Base-by-base conservation (phyloP, 495 filamentous ascomycete species). In the Melanomma pulvis-pyrius region DNA sequence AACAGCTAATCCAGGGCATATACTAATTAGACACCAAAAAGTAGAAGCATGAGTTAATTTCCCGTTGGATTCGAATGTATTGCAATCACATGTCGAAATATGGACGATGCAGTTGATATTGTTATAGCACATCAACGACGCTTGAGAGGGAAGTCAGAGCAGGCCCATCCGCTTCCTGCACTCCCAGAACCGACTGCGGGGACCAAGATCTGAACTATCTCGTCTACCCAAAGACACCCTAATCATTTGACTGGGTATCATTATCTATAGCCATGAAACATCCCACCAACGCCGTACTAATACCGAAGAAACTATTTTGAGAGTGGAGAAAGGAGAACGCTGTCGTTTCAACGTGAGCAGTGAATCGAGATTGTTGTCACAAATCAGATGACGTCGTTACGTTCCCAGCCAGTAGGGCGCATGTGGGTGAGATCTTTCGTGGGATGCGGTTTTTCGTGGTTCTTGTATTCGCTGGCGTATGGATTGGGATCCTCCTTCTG, bases 401-500 rank as follows among this genome's bases (percentile, higher is more conserved):
- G 79, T 72, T 97, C 92, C 86, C 90, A 98, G 6, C 94, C 94
- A 1, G 80, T 79, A 0, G 85, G 80, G 73, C 85, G 89, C 68
- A 89, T 73, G 46, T 84, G 83, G 7, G 88, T 84, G 53, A 92
- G 86, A 0, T 86, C 89, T 76, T 92, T 92, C 0, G 75, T 80
- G 5, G 90, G 89, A 76, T 89, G 87, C 12, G 87, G 86, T 71
- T 83, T 83, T 11, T 61, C 77, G 7, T 76, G 73, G 67, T 89
- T 82, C 70, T 87, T 87, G 77, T 92, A 96, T 69, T 84, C 81
- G 67, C 86, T 87, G 29, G 89, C 85, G 70, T 92, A 98, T 11
- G 94, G 94, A 75, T 98, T 98, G 17, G 92, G 92, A 74, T 98
- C 94, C 9, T 85, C 78, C 22, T 82, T 85, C 75, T 93, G 91